Base-by-base conservation (phyloP, 2,329 filamentous ascomycete genomes). In the Aspergillus fumigatiaffinis region DNA sequence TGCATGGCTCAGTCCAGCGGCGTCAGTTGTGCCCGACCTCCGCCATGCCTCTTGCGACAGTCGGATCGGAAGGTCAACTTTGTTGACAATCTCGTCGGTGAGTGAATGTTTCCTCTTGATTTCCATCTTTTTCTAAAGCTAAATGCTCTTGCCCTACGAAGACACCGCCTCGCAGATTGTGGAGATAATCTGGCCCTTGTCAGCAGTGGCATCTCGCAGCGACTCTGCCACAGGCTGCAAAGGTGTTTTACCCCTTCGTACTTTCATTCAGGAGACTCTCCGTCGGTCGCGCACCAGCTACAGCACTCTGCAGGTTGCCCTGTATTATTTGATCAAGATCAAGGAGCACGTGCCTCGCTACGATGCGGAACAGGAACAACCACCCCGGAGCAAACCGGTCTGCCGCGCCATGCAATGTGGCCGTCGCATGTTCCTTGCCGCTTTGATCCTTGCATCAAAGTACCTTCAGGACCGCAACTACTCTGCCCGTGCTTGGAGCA, bases 381-480 rank as follows among this genome's bases (percentile, higher is more conserved):
- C 95, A 75, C 82, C 85, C 28, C 83, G 88, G 62, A 89, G 93
- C 67, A 83, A 83, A 58, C 84, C 88, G 59, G 84, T 86, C 54
- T 84, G 84, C 68, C 89, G 91, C 60, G 91, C 92, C 44, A 84
- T 99, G 70, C 92, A 96, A 76, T 97, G 94, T 75, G 94, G 94
- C 55, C 89, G 94, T 60, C 91, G 94, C 69, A 97, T 97, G 93
- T 97, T 99, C 73, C 83, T 99, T 54, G 88, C 94, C 10, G 92
- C 93, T 50, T 82, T 99, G 60, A 97, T 99, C 64, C 82, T 99
- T 56, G 94, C 94, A 1, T 97, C 94, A 38, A 99, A 99, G 79
- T 99, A 97, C 73, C 81, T 99, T 50, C 94, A 99, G 76, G 94
- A 99, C 73, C 88, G 93, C 66, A 99, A 97, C 77, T 99, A 96